phyloP scores from a whole-genome alignment of 1,284 basidiomycete species.

The Apiotrichum laibachii region DNA sequence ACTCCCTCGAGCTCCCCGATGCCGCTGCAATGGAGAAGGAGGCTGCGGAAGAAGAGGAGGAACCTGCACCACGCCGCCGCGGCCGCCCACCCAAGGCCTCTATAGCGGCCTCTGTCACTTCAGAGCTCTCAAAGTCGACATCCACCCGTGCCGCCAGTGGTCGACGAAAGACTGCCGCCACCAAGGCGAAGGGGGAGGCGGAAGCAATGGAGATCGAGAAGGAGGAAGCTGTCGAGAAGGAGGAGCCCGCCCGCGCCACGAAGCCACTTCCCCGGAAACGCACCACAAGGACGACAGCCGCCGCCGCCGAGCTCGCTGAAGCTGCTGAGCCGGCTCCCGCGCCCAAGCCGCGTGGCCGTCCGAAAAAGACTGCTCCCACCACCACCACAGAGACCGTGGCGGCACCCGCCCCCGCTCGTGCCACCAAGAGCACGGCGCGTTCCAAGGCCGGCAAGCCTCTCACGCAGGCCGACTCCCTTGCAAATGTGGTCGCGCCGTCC shows the following conservation, averaged over 20 bases:
- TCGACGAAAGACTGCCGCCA: neutral
- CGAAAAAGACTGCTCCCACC: conserved; percentile 7
- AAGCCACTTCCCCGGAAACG: conserved; percentile 20
- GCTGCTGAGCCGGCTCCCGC: neutral
- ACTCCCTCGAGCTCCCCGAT: conserved; percentile 2
- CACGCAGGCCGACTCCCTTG: conserved; percentile 33
- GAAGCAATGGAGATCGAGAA: conserved; percentile 1
- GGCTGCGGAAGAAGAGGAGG: conserved; percentile 4
- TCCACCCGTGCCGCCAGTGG: neutral
- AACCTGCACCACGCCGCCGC: neutral
- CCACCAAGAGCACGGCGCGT: neutral
- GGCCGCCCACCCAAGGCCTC: conserved; percentile 13
- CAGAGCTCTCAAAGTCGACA: neutral
- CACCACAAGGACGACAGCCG: neutral
- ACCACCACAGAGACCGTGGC: conserved; percentile 3
- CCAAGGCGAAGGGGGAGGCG: conserved; percentile 4
- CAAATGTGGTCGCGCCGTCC: conserved; percentile 30
- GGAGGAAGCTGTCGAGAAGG: conserved; percentile 6
- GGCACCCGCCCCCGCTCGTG: neutral
- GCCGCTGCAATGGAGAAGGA: conserved; percentile 3
- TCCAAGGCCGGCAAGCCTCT: conserved; percentile 11
- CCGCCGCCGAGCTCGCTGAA: neutral
- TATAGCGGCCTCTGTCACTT: neutral
- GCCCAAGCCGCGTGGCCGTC: neutral
- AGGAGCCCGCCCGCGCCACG: conserved; percentile 13